phyloP scores from a whole-genome alignment of 768 basidiomycete species.

The Macrolepiota dolichaula region DNA sequence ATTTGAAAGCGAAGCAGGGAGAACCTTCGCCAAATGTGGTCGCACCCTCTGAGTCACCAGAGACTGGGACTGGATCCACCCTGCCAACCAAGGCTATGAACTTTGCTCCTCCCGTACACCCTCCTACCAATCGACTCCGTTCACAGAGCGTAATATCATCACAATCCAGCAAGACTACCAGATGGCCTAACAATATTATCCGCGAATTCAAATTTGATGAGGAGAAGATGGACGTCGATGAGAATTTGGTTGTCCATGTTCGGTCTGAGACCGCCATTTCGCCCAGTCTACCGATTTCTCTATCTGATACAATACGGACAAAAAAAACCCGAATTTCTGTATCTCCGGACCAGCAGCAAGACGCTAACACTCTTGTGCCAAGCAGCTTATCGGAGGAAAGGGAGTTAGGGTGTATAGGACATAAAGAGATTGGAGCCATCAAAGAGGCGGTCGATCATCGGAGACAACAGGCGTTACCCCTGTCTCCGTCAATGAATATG shows the following conservation, averaged over 20 bases:
- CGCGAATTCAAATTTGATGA: background rate
- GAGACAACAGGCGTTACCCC: constrained; percentile 30
- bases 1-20: background rate
- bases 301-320: constrained; percentile 12
- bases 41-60: background rate
- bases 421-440: constrained; percentile 16
- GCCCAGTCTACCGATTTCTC: constrained; percentile 13
- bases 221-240: constrained; percentile 6
- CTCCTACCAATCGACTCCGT: constrained; percentile 6
- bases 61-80: background rate
- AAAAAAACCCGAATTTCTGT: constrained; percentile 39
- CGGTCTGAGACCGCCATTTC: background rate
- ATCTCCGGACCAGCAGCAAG: constrained; percentile 23
- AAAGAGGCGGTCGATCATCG: constrained; percentile 40
- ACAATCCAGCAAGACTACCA: background rate
- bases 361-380: constrained; percentile 40
- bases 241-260: background rate
- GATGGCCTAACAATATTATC: constrained; percentile 1
- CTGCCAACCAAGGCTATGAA: background rate
- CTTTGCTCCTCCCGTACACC: constrained; percentile 5
- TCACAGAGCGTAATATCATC: constrained; percentile 8
- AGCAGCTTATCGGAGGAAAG: constrained; percentile 69
- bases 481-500: constrained; percentile 10
- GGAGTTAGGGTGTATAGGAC: constrained; percentile 37
- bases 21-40: background rate